Base-by-base conservation (phyloP, 2,329 filamentous ascomycete species). In the Fusarium protoensiforme region DNA sequence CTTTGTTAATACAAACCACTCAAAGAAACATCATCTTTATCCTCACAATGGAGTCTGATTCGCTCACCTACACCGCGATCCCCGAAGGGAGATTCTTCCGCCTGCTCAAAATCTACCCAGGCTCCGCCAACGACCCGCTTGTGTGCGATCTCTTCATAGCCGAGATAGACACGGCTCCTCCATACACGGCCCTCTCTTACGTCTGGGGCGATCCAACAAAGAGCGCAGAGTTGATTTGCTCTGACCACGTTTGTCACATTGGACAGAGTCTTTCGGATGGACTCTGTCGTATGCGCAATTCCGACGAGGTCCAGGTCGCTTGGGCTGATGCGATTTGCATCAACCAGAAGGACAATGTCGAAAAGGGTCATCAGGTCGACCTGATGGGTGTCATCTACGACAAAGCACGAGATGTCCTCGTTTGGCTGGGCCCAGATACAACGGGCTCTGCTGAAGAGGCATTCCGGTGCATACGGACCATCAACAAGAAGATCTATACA, bases 321-420 rank as follows among this genome's bases (percentile, higher is more conserved):
- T 68, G 61, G 48, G 61, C 61, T 14, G 61, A 62, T 41, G 65
- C 64, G 1, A 67, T 67, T 1, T 67, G 64, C 13, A 65, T 65
- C 61, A 67, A 67, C 1, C 65, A 68, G 33, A 66, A 68, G 3
- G 65, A 68, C 3, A 51, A 56, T 18, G 4, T 20, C 1, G 65
- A 68, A n/a, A 68, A 68, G 4, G 65, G 65, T 5, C 54, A 56
- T 33, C 65, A 68, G 24, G 65, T 68, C 8, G 65, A 68, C 11
- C 6, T 66, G 2, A 65, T 68, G 65, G 65, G 65, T n/a, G 62
- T 24, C 8, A 68, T 68, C 18, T 68, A 68, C 13, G 56, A 53
- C 4, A 68, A 46, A 5, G 65, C 65, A 0, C 46, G 53, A 4
- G 54, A 66, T 33, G 65, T 68, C 0, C 43, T 68, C 31, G 65